A percentile compares a stretch with the other conserved stretches of the same genome.
Evolutionary conservation across 2,329 filamentous ascomycete genomes (phyloP).

Genomic region (Talaromyces sp.): DNA sequence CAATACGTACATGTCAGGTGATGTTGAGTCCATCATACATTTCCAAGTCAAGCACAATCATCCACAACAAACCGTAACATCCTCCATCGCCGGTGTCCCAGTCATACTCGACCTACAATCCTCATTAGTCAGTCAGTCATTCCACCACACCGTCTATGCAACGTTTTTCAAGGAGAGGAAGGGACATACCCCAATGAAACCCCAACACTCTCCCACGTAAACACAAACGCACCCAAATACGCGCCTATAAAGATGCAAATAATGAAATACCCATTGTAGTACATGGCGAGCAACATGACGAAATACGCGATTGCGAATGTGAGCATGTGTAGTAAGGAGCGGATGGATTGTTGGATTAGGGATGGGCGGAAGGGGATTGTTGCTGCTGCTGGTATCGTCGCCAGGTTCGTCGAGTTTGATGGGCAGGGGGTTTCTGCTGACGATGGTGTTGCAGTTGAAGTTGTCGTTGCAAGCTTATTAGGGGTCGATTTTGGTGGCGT

Average conservation of each 20-base stretch:
- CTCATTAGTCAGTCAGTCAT: neutral
- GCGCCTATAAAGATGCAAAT: slow-evolving; percentile 77
- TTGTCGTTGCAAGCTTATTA: neutral
- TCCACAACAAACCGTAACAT: slow-evolving; percentile 21
- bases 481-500: neutral
- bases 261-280: slow-evolving; percentile 72
- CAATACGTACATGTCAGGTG: neutral
- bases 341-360: slow-evolving; percentile 63
- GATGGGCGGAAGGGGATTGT: slow-evolving; percentile 50
- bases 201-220: slow-evolving; percentile 62
- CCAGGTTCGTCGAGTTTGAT: neutral
- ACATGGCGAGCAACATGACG: slow-evolving; percentile 69
- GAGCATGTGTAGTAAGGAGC: slow-evolving; percentile 66
- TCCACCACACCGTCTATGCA: neutral
- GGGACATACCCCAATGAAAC: slow-evolving; percentile 17
- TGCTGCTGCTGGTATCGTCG: neutral
- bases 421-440: neutral
- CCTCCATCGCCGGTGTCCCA: slow-evolving; percentile 14
- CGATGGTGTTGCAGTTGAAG: neutral
- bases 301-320: slow-evolving; percentile 77
- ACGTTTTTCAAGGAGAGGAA: neutral
- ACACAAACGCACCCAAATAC: slow-evolving; percentile 69
- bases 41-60: neutral
- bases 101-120: slow-evolving; percentile 5
- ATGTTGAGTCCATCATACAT: neutral